A percentile compares a stretch with the other conserved stretches of the same genome.
These are phyloP conservation scores for Epichloe scottii DNA, from an alignment of 2,329 filamentous ascomycete genomes.

Conservation along the genomic window DNA sequence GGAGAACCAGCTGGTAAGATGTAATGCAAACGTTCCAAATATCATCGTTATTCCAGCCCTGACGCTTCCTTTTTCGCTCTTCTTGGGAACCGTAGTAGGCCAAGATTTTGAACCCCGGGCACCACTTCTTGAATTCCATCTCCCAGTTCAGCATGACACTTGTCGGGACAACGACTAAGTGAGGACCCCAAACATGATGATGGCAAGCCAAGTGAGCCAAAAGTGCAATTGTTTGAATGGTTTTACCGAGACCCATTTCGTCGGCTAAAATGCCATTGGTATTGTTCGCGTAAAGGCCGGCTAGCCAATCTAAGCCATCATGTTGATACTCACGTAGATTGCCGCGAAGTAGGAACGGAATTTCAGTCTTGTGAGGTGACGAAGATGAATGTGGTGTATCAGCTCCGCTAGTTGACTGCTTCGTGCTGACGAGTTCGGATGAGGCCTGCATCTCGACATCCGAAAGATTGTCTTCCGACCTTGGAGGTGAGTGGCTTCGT, in stretches of 20 bases:
- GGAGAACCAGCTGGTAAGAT: conserved; percentile 89
- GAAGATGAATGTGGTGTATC: conserved; percentile 18
- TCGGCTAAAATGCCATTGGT: conserved; percentile 96
- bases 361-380: conserved; percentile 47
- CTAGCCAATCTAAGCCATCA: conserved; percentile 93
- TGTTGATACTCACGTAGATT: conserved; percentile 93
- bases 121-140: conserved; percentile 99
- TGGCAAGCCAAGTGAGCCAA: conserved; percentile 85
- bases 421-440: conserved; percentile 21
- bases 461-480: conserved; percentile 38
- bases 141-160: conserved; percentile 99
- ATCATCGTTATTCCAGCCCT: conserved; percentile 87
- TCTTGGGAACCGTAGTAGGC: conserved; percentile 94
- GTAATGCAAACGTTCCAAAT: conserved; percentile 97
- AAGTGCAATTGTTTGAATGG: conserved; percentile 92
- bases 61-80: conserved; percentile 79
- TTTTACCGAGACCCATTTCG: conserved; percentile 97
- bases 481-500: conserved; percentile 34
- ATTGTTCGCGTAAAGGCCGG: conserved; percentile 78
- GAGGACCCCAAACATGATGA: conserved; percentile 88
- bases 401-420: conserved; percentile 19
- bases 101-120: conserved; percentile 93
- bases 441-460: conserved; percentile 33
- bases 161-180: conserved; percentile 90
- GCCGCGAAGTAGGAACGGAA: conserved; percentile 75